Evolutionary conservation across 768 basidiomycete genomes (phyloP), one percentile per base, ranked within the genome.

Genomic region (Termitomyces titanicus): DNA sequence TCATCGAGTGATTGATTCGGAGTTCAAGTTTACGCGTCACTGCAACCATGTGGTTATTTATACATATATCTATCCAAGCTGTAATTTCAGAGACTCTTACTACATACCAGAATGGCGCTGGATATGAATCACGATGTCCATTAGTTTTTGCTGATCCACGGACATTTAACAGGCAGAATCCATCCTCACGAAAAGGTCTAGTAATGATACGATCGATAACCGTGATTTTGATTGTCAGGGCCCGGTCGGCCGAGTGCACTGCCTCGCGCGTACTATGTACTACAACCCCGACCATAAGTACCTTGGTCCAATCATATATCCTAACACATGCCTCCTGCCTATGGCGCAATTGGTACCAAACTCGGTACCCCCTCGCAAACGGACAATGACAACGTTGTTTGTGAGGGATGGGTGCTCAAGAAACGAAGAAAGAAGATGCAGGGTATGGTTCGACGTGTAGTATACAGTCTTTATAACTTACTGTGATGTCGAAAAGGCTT

Each of bases 341-440:
- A 53, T 39, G 37, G 42, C 22, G 29, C 46, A 18, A 18, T 34
- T 34, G 51, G 15, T 13, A n/a, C 37, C 39, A 42, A 31, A 18
- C 3, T 29, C 4, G 38, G 22, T 27, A 18, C 22, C 22, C 38
- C 47, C 15, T 40, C 50, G 15, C 0, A 50, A 22, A 33, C 27
- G 42, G 46, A 55, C n/a, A 25, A 39, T 6, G 20, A 53, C 49
- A 52, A 61, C 29, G 64, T 83, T 47, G 59, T 88, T 4, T 77
- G 72, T 48, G 79, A 89, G 62, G 91, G 91, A 72, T 93, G 89
- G 89, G 72, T 92, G 5, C 76, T 93, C 57, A 93, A 93, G 75
- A 94, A 94, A 72, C 77, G 91, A 61, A 76, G 91, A 60, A 92
- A 90, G 78, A 90, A 83, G 74, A 86, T 92, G 87, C 92, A 93